Evolutionary conservation across 1,284 basidiomycete genomes (phyloP).

Genomic region (Tylopilus sp.): DNA sequence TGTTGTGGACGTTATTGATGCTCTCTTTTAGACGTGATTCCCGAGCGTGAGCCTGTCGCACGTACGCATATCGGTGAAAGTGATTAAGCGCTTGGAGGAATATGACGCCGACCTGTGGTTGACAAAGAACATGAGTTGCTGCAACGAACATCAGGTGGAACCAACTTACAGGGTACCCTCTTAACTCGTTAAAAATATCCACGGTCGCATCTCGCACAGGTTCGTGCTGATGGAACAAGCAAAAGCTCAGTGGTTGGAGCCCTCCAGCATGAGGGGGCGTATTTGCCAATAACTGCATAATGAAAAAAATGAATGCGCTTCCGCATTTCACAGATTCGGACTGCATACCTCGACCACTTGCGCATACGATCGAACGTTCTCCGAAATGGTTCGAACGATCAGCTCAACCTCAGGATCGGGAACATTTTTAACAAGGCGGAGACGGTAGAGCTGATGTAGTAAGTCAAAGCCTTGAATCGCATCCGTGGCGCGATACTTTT

Average conservation of each 20-base stretch:
- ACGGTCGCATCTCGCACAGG: slow-evolving; percentile 82
- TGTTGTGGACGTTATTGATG: neutral
- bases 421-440: slow-evolving; percentile 73
- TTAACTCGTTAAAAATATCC: slow-evolving; percentile 85
- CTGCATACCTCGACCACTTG: slow-evolving; percentile 87
- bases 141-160: neutral
- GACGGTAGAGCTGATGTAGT: slow-evolving; percentile 75
- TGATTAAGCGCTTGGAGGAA: slow-evolving; percentile 90
- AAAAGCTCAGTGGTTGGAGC: slow-evolving; percentile 87
- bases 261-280: slow-evolving; percentile 87
- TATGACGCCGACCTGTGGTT: slow-evolving; percentile 81
- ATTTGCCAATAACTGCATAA: slow-evolving; percentile 77
- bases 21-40: slow-evolving; percentile 59
- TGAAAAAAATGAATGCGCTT: slow-evolving; percentile 2
- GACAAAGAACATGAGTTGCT: slow-evolving; percentile 10
- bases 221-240: slow-evolving; percentile 89
- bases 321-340: neutral
- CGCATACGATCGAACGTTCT: slow-evolving; percentile 81
- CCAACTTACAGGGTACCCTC: slow-evolving; percentile 75
- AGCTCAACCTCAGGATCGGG: slow-evolving; percentile 73
- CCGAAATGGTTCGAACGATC: slow-evolving; percentile 81
- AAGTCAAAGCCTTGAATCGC: slow-evolving; percentile 77
- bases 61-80: slow-evolving; percentile 91
- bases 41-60: slow-evolving; percentile 75
- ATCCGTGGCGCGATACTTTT: slow-evolving; percentile 52